Base-by-base conservation (phyloP, 345 rosid species). In the Syzygium aromaticum region DNA sequence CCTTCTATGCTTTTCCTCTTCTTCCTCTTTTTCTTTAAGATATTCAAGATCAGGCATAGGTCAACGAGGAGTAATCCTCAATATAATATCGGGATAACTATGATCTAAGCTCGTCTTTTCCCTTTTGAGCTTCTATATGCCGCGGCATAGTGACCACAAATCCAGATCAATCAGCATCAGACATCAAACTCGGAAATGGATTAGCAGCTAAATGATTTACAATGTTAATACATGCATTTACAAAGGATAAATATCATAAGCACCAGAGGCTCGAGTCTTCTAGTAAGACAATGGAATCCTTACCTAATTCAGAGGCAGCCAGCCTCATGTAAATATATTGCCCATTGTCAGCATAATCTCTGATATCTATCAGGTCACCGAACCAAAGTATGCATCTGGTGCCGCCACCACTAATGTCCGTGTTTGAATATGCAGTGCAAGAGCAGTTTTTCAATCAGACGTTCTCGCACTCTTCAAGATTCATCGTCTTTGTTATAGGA, bases 361-460 rank as follows among this genome's bases (percentile, higher is more conserved):
- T 87, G 9, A 90, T 91, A 83, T 95, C 97, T 7, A 88, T 82
- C 12, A 95, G 93, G 49, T 87, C 92, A 52, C 59, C 89, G 17
- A 87, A 87, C 97, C 96, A 94, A 38, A 91, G 88, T 86, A 93
- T 82, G 86, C 97, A 94, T 5, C 97, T 96, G 19, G 87, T 89
- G 27, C 94, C 93, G 51, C 90, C 90, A 51, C 86, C 85, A 77
- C 80, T 57, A 17, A 93, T 86, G 88, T 91, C 91, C 51, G 88
- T 86, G 86, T 52, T 90, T 8, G 93, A 92, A 88, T 88, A 93
- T 67, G 96, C 94, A 17, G 88, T 91, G 61, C 94, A 94, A 57
- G 93, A 89, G 86, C 96, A 93, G 53, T 93, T 90, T 67, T 63
- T 53, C 59, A 43, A 85, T 85, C 96, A 94, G 84, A 82, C 51